Conservation (phyloP, 371 early-diverging fungal species). For the Lichtheimia ramosa region DNA sequence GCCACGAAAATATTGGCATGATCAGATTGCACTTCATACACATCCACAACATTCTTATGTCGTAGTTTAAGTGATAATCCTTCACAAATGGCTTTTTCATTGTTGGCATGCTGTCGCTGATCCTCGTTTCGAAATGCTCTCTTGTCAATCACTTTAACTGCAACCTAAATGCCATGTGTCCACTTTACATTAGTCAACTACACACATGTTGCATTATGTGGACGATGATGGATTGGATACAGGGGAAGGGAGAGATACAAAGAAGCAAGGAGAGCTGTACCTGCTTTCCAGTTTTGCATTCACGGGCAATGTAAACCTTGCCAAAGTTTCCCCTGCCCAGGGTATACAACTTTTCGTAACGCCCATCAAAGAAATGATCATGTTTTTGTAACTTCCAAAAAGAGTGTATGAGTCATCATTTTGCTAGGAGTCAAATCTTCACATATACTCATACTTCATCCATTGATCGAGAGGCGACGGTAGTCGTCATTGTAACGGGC, state of each 20-base stretch:
- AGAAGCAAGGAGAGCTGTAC: conserved; percentile 30
- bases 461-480: neutral
- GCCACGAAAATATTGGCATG: conserved; percentile 86
- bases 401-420: conserved; percentile 1
- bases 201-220: neutral
- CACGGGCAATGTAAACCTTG: conserved; percentile 77
- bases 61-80: conserved; percentile 60
- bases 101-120: conserved; percentile 55
- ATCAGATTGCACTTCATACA: conserved; percentile 89
- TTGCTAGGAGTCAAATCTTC: neutral
- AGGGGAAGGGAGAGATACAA: conserved; percentile 1
- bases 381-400: neutral
- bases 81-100: conserved; percentile 65
- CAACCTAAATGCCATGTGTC: conserved; percentile 33
- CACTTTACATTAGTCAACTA: neutral
- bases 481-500: conserved; percentile 3
- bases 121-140: conserved; percentile 53
- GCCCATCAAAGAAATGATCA: conserved; percentile 11
- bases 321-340: conserved; percentile 87
- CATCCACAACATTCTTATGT: conserved; percentile 83
- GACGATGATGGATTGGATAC: neutral
- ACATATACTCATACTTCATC: neutral
- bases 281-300: conserved; percentile 58
- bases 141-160: conserved; percentile 66
- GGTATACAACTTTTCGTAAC: conserved; percentile 45